Evolutionary conservation across 2,329 filamentous ascomycete species (phyloP).

Genomic region (Clarireedia homoeocarpa): DNA sequence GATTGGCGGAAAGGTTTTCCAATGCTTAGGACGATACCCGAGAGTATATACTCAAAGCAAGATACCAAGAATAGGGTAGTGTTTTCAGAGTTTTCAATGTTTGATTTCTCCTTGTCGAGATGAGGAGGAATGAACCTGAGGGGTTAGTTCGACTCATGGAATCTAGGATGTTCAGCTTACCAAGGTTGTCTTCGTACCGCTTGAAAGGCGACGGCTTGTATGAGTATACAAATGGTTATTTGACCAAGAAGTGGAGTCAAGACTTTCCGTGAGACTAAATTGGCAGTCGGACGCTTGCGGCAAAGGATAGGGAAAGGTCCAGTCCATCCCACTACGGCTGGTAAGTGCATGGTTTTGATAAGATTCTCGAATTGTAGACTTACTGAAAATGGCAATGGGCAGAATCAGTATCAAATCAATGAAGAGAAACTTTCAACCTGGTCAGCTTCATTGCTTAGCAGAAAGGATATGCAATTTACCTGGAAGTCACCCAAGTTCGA

Average conservation of each 20-base stretch:
- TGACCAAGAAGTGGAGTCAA: conserved; percentile 84
- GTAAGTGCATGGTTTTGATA: conserved; percentile 21
- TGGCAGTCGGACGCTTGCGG: conserved; percentile 81
- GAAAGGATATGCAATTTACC: conserved; percentile 30
- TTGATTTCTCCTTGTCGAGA: conserved; percentile 69
- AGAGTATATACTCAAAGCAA: conserved; percentile 91
- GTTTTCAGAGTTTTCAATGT: conserved; percentile 88
- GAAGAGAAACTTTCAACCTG: conserved; percentile 62
- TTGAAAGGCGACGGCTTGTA: conserved; percentile 68
- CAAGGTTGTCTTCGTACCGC: conserved; percentile 72
- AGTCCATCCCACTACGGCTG: conserved; percentile 88
- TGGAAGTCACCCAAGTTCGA: conserved; percentile 97
- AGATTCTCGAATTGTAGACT: conserved; percentile 26
- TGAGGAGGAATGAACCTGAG: conserved; percentile 69
- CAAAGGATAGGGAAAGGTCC: conserved; percentile 71
- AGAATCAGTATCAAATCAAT: conserved; percentile 90
- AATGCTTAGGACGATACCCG: conserved; percentile 83
- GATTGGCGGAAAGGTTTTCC: conserved; percentile 81
- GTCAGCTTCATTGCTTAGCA: background rate
- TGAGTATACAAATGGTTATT: conserved; percentile 69
- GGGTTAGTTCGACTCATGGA: background rate
- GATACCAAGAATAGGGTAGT: conserved; percentile 83
- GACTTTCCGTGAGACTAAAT: conserved; percentile 87
- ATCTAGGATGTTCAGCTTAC: conserved; percentile 37
- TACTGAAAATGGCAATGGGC: conserved; percentile 91